phyloP scores from a whole-genome alignment of 106 monocot genomes.

The Gastrodia elata region DNA sequence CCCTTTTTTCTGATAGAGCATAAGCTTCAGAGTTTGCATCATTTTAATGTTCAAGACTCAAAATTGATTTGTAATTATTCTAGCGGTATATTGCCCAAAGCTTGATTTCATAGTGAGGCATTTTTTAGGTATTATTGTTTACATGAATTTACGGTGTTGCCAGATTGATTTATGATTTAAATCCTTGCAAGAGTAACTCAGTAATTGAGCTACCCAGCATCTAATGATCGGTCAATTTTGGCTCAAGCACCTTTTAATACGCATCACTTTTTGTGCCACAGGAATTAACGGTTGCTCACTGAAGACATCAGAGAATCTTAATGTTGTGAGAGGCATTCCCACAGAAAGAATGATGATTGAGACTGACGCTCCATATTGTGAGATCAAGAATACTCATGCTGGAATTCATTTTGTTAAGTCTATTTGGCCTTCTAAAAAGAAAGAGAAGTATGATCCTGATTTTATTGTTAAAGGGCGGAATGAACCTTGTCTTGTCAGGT shows the following conservation, averaged over 20 bases:
- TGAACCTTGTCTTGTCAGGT: conserved; percentile 91
- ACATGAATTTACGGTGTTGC: neutral
- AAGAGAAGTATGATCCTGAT: conserved; percentile 75
- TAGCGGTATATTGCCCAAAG: neutral
- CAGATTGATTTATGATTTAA: neutral
- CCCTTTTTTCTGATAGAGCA: neutral
- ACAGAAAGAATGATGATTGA: conserved; percentile 94
- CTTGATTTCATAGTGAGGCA: neutral
- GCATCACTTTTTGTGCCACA: conserved; percentile 11
- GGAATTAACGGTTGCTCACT: conserved; percentile 95
- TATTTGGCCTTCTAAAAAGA: conserved; percentile 88
- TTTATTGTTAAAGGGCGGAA: conserved; percentile 87
- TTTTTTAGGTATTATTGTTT: neutral
- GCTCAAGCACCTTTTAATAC: neutral
- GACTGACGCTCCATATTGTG: conserved; percentile 98
- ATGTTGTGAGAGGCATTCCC: conserved; percentile 65
- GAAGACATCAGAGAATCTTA: conserved; percentile 74
- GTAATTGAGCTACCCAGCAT: neutral
- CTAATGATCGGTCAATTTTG: neutral
- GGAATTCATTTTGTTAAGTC: conserved; percentile 76
- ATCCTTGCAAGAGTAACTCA: neutral
- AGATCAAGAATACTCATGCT: conserved; percentile 92
- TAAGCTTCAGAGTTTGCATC: neutral
- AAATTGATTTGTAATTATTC: neutral
- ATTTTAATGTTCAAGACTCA: neutral